phyloP scores from a whole-genome alignment of 768 basidiomycete species.

The Tubosaeta sp. region DNA sequence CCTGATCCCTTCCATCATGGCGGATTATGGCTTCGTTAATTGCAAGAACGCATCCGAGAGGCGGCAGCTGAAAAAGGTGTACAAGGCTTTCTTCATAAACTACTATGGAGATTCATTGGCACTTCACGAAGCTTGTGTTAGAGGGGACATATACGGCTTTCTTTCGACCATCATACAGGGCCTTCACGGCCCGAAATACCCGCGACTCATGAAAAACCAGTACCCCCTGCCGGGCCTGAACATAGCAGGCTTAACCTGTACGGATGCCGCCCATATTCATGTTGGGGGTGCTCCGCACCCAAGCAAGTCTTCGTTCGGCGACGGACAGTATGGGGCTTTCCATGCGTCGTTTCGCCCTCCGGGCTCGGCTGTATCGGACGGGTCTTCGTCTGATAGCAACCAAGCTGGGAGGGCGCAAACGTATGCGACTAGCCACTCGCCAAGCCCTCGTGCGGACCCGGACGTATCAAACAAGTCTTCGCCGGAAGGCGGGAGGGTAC shows the following conservation, averaged over 20 bases:
- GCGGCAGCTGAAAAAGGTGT: constrained; percentile 28
- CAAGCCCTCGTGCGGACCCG: no score
- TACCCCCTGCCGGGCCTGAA: constrained; percentile 15
- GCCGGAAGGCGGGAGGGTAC: no score
- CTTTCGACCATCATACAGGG: constrained; percentile 17
- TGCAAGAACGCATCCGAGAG: constrained; percentile 5
- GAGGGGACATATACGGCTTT: constrained; percentile 30
- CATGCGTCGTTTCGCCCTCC: no score
- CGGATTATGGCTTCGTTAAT: constrained; percentile 16
- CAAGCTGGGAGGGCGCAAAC: no score
- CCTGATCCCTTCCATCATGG: not conserved
- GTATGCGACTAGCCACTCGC: no score
- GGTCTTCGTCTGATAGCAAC: no score
- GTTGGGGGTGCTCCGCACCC: no score
- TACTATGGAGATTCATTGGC: constrained; percentile 25
- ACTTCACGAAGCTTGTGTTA: constrained; percentile 34
- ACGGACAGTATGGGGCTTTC: no score
- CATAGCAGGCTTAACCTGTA: not conserved
- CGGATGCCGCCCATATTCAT: no score
- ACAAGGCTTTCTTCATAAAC: constrained; percentile 31
- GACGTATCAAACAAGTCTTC: no score
- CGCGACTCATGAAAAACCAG: constrained; percentile 29
- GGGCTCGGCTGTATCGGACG: no score
- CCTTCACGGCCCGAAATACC: constrained; percentile 22
- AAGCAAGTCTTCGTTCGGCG: no score